These are phyloP conservation scores for Fusarium circinatum DNA, from an alignment of 2,329 filamentous ascomycete genomes.

Conservation along the genomic window DNA sequence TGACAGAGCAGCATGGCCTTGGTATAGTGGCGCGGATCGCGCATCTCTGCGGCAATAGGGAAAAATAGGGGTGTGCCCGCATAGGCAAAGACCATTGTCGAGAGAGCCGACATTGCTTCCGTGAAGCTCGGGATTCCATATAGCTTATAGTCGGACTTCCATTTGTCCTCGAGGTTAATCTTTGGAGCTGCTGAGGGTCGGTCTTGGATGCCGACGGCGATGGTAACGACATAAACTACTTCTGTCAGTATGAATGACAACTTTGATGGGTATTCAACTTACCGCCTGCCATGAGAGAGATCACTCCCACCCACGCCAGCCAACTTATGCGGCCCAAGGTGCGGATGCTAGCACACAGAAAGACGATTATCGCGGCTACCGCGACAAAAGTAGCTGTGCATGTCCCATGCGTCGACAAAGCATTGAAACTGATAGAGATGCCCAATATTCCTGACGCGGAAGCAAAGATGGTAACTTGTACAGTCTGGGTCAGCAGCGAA, in stretches of 20 bases:
- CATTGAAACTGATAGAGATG: conserved; percentile 53
- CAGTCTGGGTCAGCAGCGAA: neutral
- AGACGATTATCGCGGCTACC: conserved; percentile 45
- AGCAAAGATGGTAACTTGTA: conserved; percentile 33
- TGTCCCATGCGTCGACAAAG: conserved; percentile 51
- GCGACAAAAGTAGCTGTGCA: conserved; percentile 55
- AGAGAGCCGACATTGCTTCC: conserved; percentile 47
- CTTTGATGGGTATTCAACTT: no score
- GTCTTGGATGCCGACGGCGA: conserved; percentile 38
- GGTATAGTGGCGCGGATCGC: conserved; percentile 42
- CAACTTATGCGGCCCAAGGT: conserved; percentile 48
- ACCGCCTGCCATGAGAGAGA: conserved; percentile 32
- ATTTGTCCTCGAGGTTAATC: conserved; percentile 13
- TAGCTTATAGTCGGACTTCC: conserved; percentile 48
- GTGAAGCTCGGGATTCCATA: conserved; percentile 46
- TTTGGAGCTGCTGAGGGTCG: conserved; percentile 28
- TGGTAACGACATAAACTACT: conserved; percentile 36
- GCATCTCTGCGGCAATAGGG: conserved; percentile 48
- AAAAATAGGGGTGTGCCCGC: conserved; percentile 51
- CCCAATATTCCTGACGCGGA: conserved; percentile 41
- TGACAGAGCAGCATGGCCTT: conserved; percentile 42
- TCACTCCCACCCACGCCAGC: conserved; percentile 45
- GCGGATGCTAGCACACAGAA: conserved; percentile 47
- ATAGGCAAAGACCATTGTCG: conserved; percentile 51
- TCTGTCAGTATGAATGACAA: neutral